Evolutionary conservation across 768 basidiomycete species (phyloP).

Genomic region (Boletus subcaerulescens): DNA sequence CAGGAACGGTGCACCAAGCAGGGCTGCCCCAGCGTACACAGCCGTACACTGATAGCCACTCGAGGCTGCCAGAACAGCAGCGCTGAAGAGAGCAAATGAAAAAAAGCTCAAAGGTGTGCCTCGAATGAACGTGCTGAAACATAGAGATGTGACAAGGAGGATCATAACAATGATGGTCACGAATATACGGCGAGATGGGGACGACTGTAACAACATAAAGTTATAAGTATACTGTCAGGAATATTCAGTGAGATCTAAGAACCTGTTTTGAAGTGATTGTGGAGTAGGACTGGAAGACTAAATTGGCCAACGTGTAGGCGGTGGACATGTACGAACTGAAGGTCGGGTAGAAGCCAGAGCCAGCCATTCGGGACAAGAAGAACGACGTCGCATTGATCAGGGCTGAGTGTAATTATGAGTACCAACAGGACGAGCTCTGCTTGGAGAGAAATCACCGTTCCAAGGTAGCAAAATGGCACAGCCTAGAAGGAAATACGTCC

Average conservation of each 20-base stretch:
- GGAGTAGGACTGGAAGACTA: constrained; percentile 71
- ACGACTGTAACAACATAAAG: constrained; percentile 40
- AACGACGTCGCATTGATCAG: constrained; percentile 85
- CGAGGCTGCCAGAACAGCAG: constrained; percentile 53
- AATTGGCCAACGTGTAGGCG: constrained; percentile 60
- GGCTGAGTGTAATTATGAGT: constrained; percentile 41
- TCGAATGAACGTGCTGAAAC: constrained; percentile 61
- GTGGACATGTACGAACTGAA: constrained; percentile 69
- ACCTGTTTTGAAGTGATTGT: constrained; percentile 69
- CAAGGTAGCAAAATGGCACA: constrained; percentile 81
- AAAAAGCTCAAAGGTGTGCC: constrained; percentile 57
- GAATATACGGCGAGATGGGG: constrained; percentile 57
- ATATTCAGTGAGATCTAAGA: constrained; percentile 20
- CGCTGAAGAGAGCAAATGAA: constrained; percentile 60
- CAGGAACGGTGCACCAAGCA: constrained; percentile 71
- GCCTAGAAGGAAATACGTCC: constrained; percentile 73
- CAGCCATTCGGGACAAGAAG: constrained; percentile 67
- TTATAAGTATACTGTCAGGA: constrained; percentile 1
- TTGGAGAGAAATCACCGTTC: constrained; percentile 62
- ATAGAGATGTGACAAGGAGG: constrained; percentile 55
- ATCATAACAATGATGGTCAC: constrained; percentile 49
- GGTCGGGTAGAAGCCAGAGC: constrained; percentile 52
- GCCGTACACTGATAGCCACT: constrained; percentile 78
- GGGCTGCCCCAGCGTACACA: constrained; percentile 73
- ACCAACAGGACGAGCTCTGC: neutral